These are phyloP conservation scores for Beauveria brongniartii DNA, from an alignment of 2,329 filamentous ascomycete species.

Conservation along the genomic window DNA sequence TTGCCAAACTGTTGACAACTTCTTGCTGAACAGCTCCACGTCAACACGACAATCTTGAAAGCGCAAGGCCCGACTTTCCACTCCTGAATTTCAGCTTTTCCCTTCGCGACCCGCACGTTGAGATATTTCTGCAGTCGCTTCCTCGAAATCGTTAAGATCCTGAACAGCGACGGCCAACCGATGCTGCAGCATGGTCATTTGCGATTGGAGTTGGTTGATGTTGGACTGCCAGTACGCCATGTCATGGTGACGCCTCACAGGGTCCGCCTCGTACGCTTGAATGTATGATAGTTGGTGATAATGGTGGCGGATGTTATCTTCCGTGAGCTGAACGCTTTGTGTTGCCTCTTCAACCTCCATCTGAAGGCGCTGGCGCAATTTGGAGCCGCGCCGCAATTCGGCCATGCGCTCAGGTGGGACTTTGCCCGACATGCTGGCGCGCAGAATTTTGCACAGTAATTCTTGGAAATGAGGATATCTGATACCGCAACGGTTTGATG, in stretches of 20 bases:
- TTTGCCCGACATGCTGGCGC: neutral
- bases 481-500: too few species aligned
- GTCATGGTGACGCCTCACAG: neutral
- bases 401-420: slow-evolving; percentile 9
- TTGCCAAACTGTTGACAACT: neutral
- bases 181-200: neutral
- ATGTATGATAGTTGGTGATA: slow-evolving; percentile 3
- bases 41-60: neutral
- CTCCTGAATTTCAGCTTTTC: neutral
- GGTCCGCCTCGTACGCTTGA: neutral
- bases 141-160: slow-evolving; percentile 10
- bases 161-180: slow-evolving; percentile 1
- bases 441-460: neutral
- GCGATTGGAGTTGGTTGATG: neutral
- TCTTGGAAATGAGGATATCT: too few species aligned
- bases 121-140: neutral
- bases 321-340: neutral
- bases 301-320: neutral
- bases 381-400: slow-evolving; percentile 3
- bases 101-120: neutral
- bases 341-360: slow-evolving; percentile 4
- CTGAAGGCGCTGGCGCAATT: slow-evolving; percentile 9
- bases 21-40: neutral
- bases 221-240: neutral
- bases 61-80: neutral